Base-by-base conservation (phyloP, 202 grass and related monocot species). In the Zizania palustris region DNA sequence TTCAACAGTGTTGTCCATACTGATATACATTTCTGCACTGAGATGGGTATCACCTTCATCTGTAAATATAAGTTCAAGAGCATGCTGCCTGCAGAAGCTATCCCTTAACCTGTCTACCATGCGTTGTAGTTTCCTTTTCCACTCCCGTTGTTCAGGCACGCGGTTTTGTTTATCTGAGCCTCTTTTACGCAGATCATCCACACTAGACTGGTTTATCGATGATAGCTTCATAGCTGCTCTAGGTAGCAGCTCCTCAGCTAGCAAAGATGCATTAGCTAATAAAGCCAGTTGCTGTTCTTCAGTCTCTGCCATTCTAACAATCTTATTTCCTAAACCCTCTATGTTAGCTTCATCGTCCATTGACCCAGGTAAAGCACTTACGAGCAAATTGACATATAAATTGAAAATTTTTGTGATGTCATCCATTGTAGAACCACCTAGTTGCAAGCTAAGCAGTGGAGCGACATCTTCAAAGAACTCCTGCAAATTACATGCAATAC, bases 21-120 rank as follows among this genome's bases (percentile, higher is more conserved):
- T 85, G 57, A 98, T 90, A 80, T 95, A 95, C 87, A 98, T 95
- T 81, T 98, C 89, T 84, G 91, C 89, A 16, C 91, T 87, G 39
- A 98, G 85, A 88, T 95, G 74, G 41, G 87, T 92, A 61, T 95
- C 96, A 15, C 95, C 89, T 69, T 95, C 96, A 11, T 98, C 96
- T 58, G 91, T 98, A 69, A 98, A 98, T 84, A 98, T 98, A 79
- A 95, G 96, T 69, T 98, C 91, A 49, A 95, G 95, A 71, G 96
- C 96, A 83, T 95, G 91, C 54, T 95, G 91, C 71, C 89, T 87
- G 64, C 95, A 98, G 76, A 98, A 98, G 67, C 77, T 90, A 82
- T 95, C 89, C 63, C 89, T 86, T 61, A 98, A 69, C 51, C 89
- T 91, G 72, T 98, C 96, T 41, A 98, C 96, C 44, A 89, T 88